Base-by-base conservation (phyloP, 805 yeast species). In the Lipomyces orientalis region DNA sequence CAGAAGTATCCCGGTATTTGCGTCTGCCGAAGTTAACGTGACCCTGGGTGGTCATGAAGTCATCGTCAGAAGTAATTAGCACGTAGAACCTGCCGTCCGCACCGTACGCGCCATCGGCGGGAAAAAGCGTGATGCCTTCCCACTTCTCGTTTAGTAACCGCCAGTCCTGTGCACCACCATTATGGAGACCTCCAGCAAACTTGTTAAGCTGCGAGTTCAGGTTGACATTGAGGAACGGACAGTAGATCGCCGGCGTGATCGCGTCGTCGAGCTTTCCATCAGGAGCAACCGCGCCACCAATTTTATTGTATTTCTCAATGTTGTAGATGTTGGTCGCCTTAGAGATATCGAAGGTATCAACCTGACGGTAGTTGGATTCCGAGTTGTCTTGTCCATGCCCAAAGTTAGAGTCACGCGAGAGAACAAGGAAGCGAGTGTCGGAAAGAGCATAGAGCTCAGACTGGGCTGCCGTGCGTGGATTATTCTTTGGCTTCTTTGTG, bases 161-260 rank as follows among this genome's bases (percentile, higher is more conserved):
- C 65, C 64, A 64, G 60, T 68, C 62, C 58, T 68, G 66, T 1
- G 9, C 61, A 39, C 69, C 72, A 49, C 72, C 72, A 43, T 69
- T 69, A 57, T 64, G 72, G 25, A 68, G 64, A 43, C 72, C 72
- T 7, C 57, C 58, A 19, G 54, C 71, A 43, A 69, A 69, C 56
- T 62, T 58, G 55, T 52, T 51, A 25, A 68, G 66, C 64, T 69
- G 61, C 14, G 64, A 37, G 39, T 66, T 60, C 29, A 58, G n/a
- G 60, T 69, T 68, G 46, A 64, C 58, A 62, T 69, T 65, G 3
- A 69, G 61, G 68, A 69, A 68, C n/a, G 71, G 14, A 54, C 68
- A 68, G 34, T 58, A 46, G 31, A 46, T 37, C 22, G 72, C 72
- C 10, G 68, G 62, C 9, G 59, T 59, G 60, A 68, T 67, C 31